Conservation (phyloP, 2,329 filamentous ascomycete genomes). For the Pyrenophora seminiperda region DNA sequence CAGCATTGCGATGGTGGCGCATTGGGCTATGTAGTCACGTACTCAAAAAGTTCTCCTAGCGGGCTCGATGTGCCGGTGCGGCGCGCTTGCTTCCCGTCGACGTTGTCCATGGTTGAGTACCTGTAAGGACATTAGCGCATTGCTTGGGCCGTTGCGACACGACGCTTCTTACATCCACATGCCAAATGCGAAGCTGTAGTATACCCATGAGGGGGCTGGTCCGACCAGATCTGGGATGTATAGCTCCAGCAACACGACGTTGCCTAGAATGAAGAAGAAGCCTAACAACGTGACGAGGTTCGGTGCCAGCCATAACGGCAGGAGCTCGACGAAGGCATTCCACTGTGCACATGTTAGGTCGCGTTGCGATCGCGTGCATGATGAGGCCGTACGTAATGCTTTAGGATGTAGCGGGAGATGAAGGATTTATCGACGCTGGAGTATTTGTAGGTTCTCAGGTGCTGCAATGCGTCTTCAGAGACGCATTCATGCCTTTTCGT, state of each 20-base stretch:
- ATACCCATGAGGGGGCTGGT: conserved; percentile 87
- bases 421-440: conserved; percentile 95
- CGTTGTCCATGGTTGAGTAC: conserved; percentile 97
- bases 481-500: conserved; percentile 72
- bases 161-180: conserved; percentile 76
- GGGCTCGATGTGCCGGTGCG: conserved; percentile 94
- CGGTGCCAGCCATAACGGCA: conserved; percentile 95
- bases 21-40: conserved; percentile 42
- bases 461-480: conserved; percentile 86
- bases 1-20: conserved; percentile 31
- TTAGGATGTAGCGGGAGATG: conserved; percentile 89
- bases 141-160: background rate
- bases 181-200: conserved; percentile 93
- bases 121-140: conserved; percentile 40
- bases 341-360: conserved; percentile 65
- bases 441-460: conserved; percentile 96
- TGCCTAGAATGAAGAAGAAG: conserved; percentile 90
- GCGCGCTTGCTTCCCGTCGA: conserved; percentile 96
- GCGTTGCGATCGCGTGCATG: conserved; percentile 10
- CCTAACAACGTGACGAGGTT: conserved; percentile 97
- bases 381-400: conserved; percentile 78
- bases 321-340: conserved; percentile 90
- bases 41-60: conserved; percentile 94
- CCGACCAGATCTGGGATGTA: conserved; percentile 89
- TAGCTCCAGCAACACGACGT: conserved; percentile 75